Evolutionary conservation across 179 eudicot genomes (phyloP).

Genomic region (Nepenthes alata): DNA sequence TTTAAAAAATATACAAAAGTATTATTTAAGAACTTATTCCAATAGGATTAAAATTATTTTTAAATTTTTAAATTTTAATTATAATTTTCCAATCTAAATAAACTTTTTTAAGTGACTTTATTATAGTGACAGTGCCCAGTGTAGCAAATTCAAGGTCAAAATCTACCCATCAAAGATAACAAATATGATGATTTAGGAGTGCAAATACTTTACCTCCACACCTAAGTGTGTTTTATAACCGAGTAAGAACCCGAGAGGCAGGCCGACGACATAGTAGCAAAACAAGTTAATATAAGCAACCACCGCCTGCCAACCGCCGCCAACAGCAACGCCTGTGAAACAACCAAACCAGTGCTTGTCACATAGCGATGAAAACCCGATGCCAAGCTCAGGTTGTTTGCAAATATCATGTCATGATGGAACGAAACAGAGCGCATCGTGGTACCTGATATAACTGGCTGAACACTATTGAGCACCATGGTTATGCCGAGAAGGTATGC

Average conservation of each 20-base stretch:
- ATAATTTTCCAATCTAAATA: too few species aligned
- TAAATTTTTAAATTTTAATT: too few species aligned
- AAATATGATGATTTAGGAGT: not conserved
- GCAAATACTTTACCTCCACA: slow-evolving; percentile 46
- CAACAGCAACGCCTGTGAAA: slow-evolving; percentile 75
- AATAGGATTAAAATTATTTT: too few species aligned
- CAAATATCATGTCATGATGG: too few species aligned
- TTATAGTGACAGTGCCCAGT: too few species aligned
- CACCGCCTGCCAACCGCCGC: slow-evolving; percentile 92
- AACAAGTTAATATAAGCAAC: slow-evolving; percentile 76
- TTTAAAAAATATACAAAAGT: too few species aligned
- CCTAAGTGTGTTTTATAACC: slow-evolving; percentile 64
- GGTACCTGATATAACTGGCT: slow-evolving; percentile 84
- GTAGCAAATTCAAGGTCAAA: not conserved
- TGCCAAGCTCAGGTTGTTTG: too few species aligned
- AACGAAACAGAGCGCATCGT: not conserved
- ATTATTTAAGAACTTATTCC: too few species aligned
- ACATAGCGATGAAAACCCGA: too few species aligned
- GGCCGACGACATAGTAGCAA: slow-evolving; percentile 78
- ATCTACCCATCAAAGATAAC: not conserved
- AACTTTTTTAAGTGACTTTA: too few species aligned
- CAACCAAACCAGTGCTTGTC: not conserved
- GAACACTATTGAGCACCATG: slow-evolving; percentile 81
- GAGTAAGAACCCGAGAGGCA: slow-evolving; percentile 70
- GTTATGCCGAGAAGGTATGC: slow-evolving; percentile 74